Evolutionary conservation across 2,329 filamentous ascomycete genomes (phyloP), one percentile per base, ranked within the genome.

Genomic region (Sclerotinia spermophila): DNA sequence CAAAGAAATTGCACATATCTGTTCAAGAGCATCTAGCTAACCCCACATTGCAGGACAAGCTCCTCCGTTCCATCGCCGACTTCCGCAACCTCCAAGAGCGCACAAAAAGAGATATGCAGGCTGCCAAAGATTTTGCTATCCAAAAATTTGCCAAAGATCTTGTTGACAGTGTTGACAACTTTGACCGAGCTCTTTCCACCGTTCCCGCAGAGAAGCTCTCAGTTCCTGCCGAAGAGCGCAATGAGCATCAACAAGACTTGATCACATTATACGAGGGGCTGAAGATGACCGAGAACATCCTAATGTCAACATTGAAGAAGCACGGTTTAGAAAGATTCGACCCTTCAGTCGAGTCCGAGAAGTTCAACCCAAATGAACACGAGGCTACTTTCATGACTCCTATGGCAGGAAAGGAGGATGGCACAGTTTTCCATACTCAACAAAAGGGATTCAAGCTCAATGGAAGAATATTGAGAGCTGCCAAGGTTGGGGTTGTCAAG

Each of bases 81-180:
- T 98, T 96, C 88, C 93, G 93, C 81, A 99, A 98, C 84, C 92
- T 99, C 67, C 95, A 98, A 84, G 93, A 97, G 79, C 93, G 96
- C 79, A 97, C 93, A 58, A 88, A 90, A 81, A 93, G 96, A 79
- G 96, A 99, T 76, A 90, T 96, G 81, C 92, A 96, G 82, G 83
- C 87, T 30, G 93, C 95, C 30, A 90, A 91, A 77, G 92, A 97
- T 83, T 99, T 97, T 78, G 96, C 95, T 78, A 96, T 99, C 79
- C 93, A 97, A 81, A 84, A 90, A 76, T 98, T 99, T 83, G 93
- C 95, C 79, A 92, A 93, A 82, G 96, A 99, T 82, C 90, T 99
- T 60, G 89, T 98, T 76, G 96, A 99, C 81, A 93, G 89, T 79
- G 90, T 99, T 79, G 96, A 99, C 84, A 99, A 98, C 86, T 90